Base-by-base conservation (phyloP, 768 basidiomycete genomes). In the Tulasnella sp. region DNA sequence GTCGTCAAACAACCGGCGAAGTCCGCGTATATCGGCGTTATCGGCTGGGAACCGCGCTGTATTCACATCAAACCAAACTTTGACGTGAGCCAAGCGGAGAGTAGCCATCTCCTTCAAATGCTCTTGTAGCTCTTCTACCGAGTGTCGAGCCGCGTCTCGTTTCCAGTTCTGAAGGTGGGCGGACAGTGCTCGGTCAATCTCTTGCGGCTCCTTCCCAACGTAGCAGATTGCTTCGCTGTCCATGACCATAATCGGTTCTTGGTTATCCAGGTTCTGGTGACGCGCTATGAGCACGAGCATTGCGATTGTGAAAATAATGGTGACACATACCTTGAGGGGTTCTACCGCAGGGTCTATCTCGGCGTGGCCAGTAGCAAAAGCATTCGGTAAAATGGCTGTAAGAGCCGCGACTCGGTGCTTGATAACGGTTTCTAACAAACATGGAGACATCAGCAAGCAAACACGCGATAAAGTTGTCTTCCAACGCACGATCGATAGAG, bases 181-280 rank as follows among this genome's bases (percentile, higher is more conserved):
- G 11, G 29, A 14, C 11, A 57, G 34, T 25, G 23, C 31, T 11
- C 32, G 53, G 1, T 60, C 65, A 51, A 59, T 58, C 12, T 64
- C 43, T 27, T 37, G 41, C 21, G 23, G 27, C 11, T 25, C n/a
- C 27, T 57, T 36, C 21, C 34, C 32, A 69, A 64, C 12, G 63
- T 69, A 73, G 49, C 77, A 73, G 3, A 62, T 63, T 4, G 70
- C 56, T 1, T 54, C n/a, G 4, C 71, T 70, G 60, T 78, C 77
- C 4, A 65, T 62, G 12, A 61, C 49, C 0, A 71, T 68, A 15
- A 81, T 68, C 1, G 67, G 59, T 4, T 63, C 45, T 56, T 77
- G 76, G 6, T 74, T 77, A 57, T 81, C 79, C 46, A 80, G 63
- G 62, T 80, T 79, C 80, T 79, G 51, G 0, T 9, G 32, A 25